Evolutionary conservation across 208 protist species (phyloP).

Genomic region (Leishmania amazonensis): DNA sequence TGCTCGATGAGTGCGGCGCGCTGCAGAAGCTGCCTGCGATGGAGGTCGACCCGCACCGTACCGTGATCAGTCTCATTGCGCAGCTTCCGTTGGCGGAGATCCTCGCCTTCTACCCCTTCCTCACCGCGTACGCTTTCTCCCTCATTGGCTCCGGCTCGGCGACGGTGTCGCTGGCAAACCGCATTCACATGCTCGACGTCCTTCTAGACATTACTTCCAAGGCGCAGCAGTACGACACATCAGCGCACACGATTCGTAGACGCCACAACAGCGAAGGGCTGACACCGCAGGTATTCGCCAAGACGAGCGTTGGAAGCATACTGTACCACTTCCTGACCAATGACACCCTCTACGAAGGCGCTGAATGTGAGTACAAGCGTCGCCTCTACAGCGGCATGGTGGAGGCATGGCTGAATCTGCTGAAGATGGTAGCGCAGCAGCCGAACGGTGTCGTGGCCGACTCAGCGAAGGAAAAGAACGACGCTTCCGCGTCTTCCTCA

Average conservation of each 20-base stretch:
- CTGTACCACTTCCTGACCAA: conserved; percentile 87
- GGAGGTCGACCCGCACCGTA: conserved; percentile 44
- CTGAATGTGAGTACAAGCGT: conserved; percentile 38
- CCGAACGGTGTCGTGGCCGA: not conserved
- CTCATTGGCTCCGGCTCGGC: conserved; percentile 78
- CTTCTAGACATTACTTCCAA: conserved; percentile 66
- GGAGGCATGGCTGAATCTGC: conserved; percentile 69
- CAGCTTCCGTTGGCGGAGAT: conserved; percentile 82
- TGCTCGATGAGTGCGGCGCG: conserved; percentile 46
- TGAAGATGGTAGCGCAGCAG: conserved; percentile 27
- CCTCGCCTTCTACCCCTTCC: conserved; percentile 85
- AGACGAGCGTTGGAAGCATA: conserved; percentile 64
- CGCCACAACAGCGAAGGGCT: conserved; percentile 46
- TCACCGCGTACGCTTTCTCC: conserved; percentile 72
- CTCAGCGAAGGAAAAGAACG: not conserved
- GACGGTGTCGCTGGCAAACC: conserved; percentile 60
- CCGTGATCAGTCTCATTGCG: conserved; percentile 55
- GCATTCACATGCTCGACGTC: conserved; percentile 74
- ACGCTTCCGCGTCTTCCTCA: not conserved
- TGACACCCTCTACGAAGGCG: conserved; percentile 70
- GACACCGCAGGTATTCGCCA: conserved; percentile 36
- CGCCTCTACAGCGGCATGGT: conserved; percentile 80
- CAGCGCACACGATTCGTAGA: conserved; percentile 44
- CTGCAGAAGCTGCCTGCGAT: conserved; percentile 29
- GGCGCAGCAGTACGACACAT: conserved; percentile 77